These are phyloP conservation scores for Pavlovales sp. DNA, from an alignment of 208 protist species.

Conservation along the genomic window DNA sequence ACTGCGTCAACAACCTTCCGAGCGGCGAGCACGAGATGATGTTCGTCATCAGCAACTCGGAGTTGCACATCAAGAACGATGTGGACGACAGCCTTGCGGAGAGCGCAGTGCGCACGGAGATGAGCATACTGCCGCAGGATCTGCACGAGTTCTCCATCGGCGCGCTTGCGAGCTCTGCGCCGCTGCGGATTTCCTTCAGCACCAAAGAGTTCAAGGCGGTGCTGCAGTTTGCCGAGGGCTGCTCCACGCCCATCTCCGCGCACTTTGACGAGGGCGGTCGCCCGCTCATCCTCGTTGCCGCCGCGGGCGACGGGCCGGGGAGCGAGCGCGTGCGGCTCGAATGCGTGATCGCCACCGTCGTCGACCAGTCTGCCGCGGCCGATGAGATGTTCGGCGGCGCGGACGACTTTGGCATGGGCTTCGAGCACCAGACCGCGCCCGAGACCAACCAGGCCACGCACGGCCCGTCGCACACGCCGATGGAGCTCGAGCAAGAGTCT, in stretches of 20 bases:
- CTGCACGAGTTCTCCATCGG: not conserved
- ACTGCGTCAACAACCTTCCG: not conserved
- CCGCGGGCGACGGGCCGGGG: not conserved
- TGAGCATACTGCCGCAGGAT: not conserved
- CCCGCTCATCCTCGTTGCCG: not conserved
- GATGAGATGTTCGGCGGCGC: not conserved
- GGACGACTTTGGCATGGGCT: not conserved
- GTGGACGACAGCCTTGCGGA: not conserved
- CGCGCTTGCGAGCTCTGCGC: not conserved
- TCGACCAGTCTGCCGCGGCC: not conserved
- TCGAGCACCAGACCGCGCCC: not conserved
- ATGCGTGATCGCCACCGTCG: not conserved
- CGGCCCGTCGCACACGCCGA: not conserved
- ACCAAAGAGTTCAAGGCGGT: not conserved
- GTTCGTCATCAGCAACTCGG: not conserved
- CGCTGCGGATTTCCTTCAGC: not conserved
- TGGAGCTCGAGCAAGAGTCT: too few relatives aligned
- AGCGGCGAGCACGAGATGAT: not conserved
- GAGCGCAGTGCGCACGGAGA: not conserved
- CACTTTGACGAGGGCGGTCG: not conserved
- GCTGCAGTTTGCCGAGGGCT: not conserved
- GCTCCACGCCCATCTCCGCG: not conserved
- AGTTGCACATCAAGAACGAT: not conserved
- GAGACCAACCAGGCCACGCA: not conserved
- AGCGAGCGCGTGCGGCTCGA: not conserved